A percentile compares a stretch with the other conserved stretches of the same genome.
phyloP scores from a whole-genome alignment of 2,329 filamentous ascomycete species.

The Emmonsiellopsis sp. region DNA sequence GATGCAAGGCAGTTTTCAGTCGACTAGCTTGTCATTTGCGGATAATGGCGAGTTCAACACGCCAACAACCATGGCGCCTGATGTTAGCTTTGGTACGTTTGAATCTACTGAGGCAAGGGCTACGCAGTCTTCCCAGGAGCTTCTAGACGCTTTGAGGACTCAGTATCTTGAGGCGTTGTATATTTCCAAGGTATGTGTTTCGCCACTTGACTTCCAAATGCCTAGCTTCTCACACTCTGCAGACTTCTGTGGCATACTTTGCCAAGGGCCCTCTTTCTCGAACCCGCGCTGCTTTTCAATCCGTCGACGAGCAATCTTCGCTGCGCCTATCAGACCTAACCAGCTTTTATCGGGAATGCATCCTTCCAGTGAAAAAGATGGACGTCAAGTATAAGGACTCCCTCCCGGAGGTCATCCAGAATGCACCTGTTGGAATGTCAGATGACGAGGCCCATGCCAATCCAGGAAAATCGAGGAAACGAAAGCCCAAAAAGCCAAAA shows the following conservation, averaged over 20 bases:
- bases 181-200: conserved; percentile 29
- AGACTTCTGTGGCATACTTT: conserved; percentile 44
- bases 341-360: conserved; percentile 33
- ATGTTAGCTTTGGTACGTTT: background rate
- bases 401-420: conserved; percentile 31
- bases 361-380: conserved; percentile 38
- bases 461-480: conserved; percentile 23
- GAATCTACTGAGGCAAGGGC: conserved; percentile 10
- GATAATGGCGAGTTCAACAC: background rate
- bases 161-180: conserved; percentile 38
- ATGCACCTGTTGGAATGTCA: conserved; percentile 27
- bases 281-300: conserved; percentile 33
- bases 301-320: conserved; percentile 15
- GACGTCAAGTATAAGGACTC: conserved; percentile 40
- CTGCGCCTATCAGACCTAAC: conserved; percentile 21
- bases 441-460: conserved; percentile 23
- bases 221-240: conserved; percentile 9
- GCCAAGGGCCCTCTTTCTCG: conserved; percentile 42
- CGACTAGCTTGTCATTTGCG: background rate
- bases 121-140: conserved; percentile 24
- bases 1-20: background rate
- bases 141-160: conserved; percentile 27
- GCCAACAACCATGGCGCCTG: background rate
- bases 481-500: conserved; percentile 25
- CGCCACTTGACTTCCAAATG: background rate